Conservation (phyloP, 1,284 basidiomycete genomes). For the Trichosporon sp. region DNA sequence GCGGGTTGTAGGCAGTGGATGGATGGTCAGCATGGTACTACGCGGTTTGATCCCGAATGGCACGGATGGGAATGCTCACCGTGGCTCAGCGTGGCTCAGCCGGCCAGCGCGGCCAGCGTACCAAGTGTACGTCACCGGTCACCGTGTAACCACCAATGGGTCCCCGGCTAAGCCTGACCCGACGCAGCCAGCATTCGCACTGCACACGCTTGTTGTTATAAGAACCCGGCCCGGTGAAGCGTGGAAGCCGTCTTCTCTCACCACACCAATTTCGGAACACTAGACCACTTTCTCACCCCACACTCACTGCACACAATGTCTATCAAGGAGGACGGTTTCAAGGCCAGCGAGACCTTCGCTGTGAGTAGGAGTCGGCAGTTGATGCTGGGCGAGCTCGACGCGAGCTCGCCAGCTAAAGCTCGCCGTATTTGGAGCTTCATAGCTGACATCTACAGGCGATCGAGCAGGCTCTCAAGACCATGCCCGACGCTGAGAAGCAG, state of each 20-base stretch:
- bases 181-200: background rate
- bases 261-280: background rate
- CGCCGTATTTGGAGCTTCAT: background rate
- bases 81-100: no score
- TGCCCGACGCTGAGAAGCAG: slow-evolving; percentile 68
- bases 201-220: background rate
- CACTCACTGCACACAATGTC: slow-evolving; percentile 10
- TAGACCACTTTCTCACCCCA: background rate
- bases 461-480: slow-evolving; percentile 58
- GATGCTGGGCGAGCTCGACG: background rate
- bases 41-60: background rate
- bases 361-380: slow-evolving; percentile 18
- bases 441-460: slow-evolving; percentile 48
- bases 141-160: background rate
- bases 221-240: background rate
- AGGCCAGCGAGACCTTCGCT: slow-evolving; percentile 62
- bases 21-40: background rate
- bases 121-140: background rate
- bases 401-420: background rate
- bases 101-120: no score
- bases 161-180: background rate
- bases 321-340: slow-evolving; percentile 47
- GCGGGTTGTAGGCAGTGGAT: no score
- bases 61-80: background rate
- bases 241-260: background rate